These are phyloP conservation scores for Boletus tomentosulus DNA, from an alignment of 768 basidiomycete genomes.

Conservation along the genomic window DNA sequence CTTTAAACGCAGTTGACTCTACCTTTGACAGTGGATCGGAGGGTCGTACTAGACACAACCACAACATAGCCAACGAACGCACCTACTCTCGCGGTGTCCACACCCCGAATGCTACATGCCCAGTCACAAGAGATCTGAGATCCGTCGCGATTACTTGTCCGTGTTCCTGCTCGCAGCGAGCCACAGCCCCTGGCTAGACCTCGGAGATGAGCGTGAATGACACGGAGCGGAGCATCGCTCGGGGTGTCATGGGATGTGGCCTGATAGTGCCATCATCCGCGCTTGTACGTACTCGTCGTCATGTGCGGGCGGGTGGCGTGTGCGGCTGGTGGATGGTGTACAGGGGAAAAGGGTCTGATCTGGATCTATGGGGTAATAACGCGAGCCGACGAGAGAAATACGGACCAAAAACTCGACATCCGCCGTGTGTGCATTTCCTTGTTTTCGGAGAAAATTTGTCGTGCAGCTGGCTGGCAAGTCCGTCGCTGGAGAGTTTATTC, in stretches of 20 bases:
- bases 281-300: not conserved
- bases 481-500: not conserved
- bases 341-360: not conserved
- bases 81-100: too few species aligned
- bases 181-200: not conserved
- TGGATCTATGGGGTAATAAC: not conserved
- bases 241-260: not conserved
- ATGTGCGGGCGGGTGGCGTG: not conserved
- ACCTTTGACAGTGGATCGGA: not conserved
- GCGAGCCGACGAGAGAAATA: not conserved
- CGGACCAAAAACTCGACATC: not conserved
- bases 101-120: too few species aligned
- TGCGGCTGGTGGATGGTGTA: not conserved
- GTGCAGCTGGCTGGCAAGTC: not conserved
- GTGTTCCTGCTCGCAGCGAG: not conserved
- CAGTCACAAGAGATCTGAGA: not conserved
- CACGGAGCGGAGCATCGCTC: not conserved
- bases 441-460: not conserved
- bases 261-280: not conserved
- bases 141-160: not conserved
- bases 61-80: too few species aligned
- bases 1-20: not conserved
- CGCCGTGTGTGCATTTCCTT: not conserved
- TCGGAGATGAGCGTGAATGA: not conserved
- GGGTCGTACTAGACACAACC: too few species aligned